Conservation (phyloP, 2,329 filamentous ascomycete genomes). For the Alternaria ethzedia region DNA sequence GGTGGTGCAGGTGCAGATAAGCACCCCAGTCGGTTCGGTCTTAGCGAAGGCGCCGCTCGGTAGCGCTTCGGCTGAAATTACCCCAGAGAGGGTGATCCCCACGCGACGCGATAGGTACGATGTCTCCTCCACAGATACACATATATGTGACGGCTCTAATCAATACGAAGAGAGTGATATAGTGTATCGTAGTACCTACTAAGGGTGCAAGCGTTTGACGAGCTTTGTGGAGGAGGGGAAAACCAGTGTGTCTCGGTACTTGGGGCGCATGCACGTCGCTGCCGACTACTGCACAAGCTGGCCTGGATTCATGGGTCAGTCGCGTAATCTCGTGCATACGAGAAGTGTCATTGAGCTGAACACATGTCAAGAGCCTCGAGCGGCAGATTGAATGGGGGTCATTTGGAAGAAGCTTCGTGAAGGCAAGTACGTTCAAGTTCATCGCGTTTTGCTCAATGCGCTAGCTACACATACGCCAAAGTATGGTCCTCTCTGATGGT, state of each 20-base stretch:
- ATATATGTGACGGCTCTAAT: neutral
- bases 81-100: slow-evolving; percentile 5
- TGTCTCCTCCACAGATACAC: neutral
- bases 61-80: slow-evolving; percentile 5
- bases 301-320: neutral
- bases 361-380: neutral
- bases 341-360: neutral
- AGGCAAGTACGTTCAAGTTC: neutral
- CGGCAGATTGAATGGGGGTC: neutral
- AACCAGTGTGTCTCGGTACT: neutral
- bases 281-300: neutral
- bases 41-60: slow-evolving; percentile 2
- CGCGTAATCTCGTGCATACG: neutral
- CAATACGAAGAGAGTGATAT: neutral
- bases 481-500: slow-evolving; percentile 76
- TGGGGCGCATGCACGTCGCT: neutral
- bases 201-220: neutral
- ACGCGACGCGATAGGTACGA: neutral
- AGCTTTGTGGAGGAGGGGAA: neutral
- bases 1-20: slow-evolving; percentile 10
- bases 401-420: neutral
- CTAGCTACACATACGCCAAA: slow-evolving; percentile 58
- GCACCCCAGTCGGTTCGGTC: slow-evolving; percentile 3
- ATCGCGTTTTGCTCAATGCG: neutral
- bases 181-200: neutral